Evolutionary conservation across 257 asterid species (phyloP).

Genomic region (Coffea eugenioides): DNA sequence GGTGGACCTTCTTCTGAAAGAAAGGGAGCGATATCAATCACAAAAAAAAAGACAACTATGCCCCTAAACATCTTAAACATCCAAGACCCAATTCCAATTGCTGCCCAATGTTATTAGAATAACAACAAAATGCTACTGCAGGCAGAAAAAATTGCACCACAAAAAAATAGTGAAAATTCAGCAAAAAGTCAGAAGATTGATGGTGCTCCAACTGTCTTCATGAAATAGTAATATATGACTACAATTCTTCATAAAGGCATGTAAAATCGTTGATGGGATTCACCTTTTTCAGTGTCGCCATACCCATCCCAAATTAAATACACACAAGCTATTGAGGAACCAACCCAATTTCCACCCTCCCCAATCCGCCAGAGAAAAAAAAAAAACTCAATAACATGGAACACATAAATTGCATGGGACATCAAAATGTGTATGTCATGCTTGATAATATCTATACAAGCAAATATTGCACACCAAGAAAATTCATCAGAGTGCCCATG

Average conservation of each 20-base stretch:
- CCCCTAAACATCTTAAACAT: background rate
- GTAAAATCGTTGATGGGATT: background rate
- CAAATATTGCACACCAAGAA: background rate
- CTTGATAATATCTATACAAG: background rate
- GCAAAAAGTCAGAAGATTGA: background rate
- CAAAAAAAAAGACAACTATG: background rate
- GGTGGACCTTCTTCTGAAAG: too few species aligned
- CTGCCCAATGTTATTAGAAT: background rate
- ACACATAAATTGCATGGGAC: background rate
- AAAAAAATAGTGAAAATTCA: background rate
- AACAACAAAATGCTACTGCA: background rate
- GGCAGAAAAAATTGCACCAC: background rate
- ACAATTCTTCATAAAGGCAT: background rate
- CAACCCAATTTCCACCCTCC: background rate
- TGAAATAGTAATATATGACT: background rate
- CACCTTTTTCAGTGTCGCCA: background rate
- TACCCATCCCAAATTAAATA: background rate
- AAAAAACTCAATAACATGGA: background rate
- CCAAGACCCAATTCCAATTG: background rate
- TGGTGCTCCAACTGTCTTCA: background rate
- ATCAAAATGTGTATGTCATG: background rate
- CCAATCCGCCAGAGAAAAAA: background rate
- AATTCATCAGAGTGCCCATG: background rate
- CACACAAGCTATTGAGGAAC: background rate
- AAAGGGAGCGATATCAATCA: background rate